Percentiles rank a stretch among this genome's conserved stretches.
phyloP scores from a whole-genome alignment of 805 yeast genomes.

The Metschnikowia chrysomelidarum region DNA sequence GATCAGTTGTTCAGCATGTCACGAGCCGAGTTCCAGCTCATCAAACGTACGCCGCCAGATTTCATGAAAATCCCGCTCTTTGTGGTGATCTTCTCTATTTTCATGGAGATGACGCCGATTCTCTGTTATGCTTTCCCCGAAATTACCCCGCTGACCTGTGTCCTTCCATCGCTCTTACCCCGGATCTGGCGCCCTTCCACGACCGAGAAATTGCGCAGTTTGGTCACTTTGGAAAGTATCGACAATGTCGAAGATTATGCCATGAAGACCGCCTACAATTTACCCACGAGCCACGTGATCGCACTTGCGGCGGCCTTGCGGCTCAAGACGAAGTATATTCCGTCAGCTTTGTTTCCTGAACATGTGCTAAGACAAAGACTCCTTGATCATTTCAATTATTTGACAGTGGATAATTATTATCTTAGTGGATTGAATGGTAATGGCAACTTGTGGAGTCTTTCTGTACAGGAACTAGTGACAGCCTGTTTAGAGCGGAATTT shows the following conservation, averaged over 20 bases:
- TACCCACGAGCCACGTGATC: slow-evolving; percentile 40
- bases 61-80: slow-evolving; percentile 53
- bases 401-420: slow-evolving; percentile 53
- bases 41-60: slow-evolving; percentile 51
- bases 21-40: slow-evolving; percentile 49
- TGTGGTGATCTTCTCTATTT: slow-evolving; percentile 44
- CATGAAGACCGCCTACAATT: slow-evolving; percentile 46
- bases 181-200: slow-evolving; percentile 28
- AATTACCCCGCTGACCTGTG: slow-evolving; percentile 57
- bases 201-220: slow-evolving; percentile 1
- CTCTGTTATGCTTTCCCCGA: slow-evolving; percentile 54
- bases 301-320: slow-evolving; percentile 35
- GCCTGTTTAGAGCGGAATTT: slow-evolving; percentile 59
- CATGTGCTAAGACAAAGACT: slow-evolving; percentile 35
- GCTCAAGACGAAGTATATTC: slow-evolving; percentile 41
- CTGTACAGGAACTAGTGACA: slow-evolving; percentile 48
- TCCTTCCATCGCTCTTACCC: slow-evolving; percentile 46
- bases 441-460: slow-evolving; percentile 46
- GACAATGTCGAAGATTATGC: slow-evolving; percentile 26
- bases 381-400: slow-evolving; percentile 40
- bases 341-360: slow-evolving; percentile 37
- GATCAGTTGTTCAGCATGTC: slow-evolving; percentile 35
- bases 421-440: slow-evolving; percentile 34
- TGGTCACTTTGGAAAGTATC: slow-evolving; percentile 1
- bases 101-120: slow-evolving; percentile 54